Conservation (phyloP, 2,329 filamentous ascomycete genomes). For the Teratosphaeria nubilosa region DNA sequence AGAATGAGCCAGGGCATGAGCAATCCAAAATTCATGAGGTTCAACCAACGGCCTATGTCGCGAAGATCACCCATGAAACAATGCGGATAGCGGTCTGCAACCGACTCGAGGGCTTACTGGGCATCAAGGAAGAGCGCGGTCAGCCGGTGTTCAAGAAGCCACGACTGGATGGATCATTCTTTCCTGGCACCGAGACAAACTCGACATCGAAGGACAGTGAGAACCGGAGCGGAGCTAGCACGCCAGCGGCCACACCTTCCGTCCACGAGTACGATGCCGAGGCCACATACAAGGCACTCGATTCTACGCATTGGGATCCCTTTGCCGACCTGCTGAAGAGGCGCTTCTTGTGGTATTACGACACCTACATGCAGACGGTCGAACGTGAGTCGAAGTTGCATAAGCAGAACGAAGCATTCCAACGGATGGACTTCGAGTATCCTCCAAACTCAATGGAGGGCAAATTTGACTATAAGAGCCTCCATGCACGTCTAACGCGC, state of each 20-base stretch:
- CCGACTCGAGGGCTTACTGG: slow-evolving; percentile 69
- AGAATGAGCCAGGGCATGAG: slow-evolving; percentile 88
- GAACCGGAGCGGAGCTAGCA: slow-evolving; percentile 5
- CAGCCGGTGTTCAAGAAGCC: slow-evolving; percentile 2
- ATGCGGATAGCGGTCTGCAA: slow-evolving; percentile 78
- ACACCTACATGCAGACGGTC: slow-evolving; percentile 68
- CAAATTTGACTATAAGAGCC: slow-evolving; percentile 66
- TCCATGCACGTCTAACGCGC: slow-evolving; percentile 57
- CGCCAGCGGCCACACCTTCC: slow-evolving; percentile 12
- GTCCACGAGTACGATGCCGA: slow-evolving; percentile 33
- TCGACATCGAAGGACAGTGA: background rate
- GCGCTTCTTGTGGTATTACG: slow-evolving; percentile 91
- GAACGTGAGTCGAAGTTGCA: slow-evolving; percentile 53
- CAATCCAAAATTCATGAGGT: slow-evolving; percentile 34
- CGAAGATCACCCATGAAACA: slow-evolving; percentile 80
- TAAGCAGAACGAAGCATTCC: slow-evolving; percentile 49
- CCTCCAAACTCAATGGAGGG: slow-evolving; percentile 73
- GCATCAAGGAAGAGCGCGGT: slow-evolving; percentile 38
- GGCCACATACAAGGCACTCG: slow-evolving; percentile 18
- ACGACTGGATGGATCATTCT: background rate
- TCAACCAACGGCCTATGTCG: slow-evolving; percentile 18
- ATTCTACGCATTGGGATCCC: slow-evolving; percentile 57
- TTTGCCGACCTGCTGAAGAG: slow-evolving; percentile 87
- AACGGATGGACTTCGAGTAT: slow-evolving; percentile 81
- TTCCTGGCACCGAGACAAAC: background rate